phyloP scores from a whole-genome alignment of 1,284 basidiomycete species.

The Sporisorium iseilematis-ciliati region DNA sequence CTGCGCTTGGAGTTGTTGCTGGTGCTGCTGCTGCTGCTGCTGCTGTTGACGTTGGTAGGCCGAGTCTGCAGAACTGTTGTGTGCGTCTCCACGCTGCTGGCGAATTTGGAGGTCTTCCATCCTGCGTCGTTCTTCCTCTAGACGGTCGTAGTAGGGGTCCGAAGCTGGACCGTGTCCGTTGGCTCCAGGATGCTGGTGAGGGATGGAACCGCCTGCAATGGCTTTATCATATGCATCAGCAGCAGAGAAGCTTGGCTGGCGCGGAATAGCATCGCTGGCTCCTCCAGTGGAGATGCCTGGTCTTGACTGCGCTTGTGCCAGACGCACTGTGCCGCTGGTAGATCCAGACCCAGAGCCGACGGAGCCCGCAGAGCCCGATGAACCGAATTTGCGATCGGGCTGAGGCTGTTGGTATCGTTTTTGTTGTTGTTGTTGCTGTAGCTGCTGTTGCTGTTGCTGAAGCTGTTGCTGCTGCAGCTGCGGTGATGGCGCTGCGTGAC shows the following conservation, averaged over 20 bases:
- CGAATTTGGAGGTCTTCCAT: constrained; percentile 49
- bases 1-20: constrained; percentile 19
- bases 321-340: constrained; percentile 56
- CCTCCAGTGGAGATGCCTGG: constrained; percentile 39
- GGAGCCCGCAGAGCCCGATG: constrained; percentile 49
- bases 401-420: constrained; percentile 26
- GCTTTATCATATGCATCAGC: constrained; percentile 51
- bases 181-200: constrained; percentile 10
- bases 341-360: constrained; percentile 52
- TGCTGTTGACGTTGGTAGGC: constrained; percentile 8
- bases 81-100: constrained; percentile 7
- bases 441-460: constrained; percentile 24
- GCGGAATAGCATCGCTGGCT: constrained; percentile 12
- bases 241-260: constrained; percentile 34
- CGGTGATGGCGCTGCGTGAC: constrained; percentile 16
- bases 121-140: constrained; percentile 50
- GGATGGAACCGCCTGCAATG: constrained; percentile 25
- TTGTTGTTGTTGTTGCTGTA: constrained; percentile 25
- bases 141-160: constrained; percentile 27
- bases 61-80: constrained; percentile 6
- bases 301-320: constrained; percentile 36
- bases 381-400: constrained; percentile 41
- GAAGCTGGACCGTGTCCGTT: constrained; percentile 30
- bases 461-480: constrained; percentile 21
- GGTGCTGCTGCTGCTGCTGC: constrained; percentile 25